phyloP scores from a whole-genome alignment of 2,329 filamentous ascomycete species.

The Ceratocystis ficicola region DNA sequence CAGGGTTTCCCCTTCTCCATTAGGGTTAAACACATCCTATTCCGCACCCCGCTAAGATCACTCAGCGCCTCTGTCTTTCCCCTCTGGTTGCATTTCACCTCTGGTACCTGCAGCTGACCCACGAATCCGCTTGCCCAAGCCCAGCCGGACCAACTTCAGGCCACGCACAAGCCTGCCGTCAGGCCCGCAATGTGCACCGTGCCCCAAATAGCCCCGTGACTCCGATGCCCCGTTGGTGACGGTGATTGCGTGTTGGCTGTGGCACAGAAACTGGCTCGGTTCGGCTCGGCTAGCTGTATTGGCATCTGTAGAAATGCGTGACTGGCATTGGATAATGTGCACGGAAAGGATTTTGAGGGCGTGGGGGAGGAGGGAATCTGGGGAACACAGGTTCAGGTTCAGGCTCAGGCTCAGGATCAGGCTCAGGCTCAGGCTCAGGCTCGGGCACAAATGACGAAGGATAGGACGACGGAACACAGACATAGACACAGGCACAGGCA shows the following conservation, averaged over 20 bases:
- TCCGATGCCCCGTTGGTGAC: background rate
- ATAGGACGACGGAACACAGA: background rate
- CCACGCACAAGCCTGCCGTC: no score
- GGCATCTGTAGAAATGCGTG: background rate
- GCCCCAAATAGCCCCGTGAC: background rate
- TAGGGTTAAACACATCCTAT: background rate
- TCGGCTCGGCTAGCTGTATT: slow-evolving; percentile 1
- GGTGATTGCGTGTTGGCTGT: no score
- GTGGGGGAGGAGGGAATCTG: background rate
- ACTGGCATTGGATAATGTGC: background rate
- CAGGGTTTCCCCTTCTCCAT: background rate
- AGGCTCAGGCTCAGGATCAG: no score
- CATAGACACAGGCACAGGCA: no score
- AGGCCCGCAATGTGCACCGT: background rate
- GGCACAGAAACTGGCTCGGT: background rate
- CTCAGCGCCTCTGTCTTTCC: background rate
- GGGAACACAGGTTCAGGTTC: background rate
- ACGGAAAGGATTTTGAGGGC: background rate
- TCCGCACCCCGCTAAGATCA: background rate
- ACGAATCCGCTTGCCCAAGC: no score
- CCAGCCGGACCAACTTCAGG: no score
- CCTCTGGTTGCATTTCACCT: no score
- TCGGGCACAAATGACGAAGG: background rate
- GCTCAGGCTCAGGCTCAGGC: no score
- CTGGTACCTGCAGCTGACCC: no score